These are phyloP conservation scores for Athelia sp. DNA, from an alignment of 1,284 basidiomycete genomes.

Conservation along the genomic window DNA sequence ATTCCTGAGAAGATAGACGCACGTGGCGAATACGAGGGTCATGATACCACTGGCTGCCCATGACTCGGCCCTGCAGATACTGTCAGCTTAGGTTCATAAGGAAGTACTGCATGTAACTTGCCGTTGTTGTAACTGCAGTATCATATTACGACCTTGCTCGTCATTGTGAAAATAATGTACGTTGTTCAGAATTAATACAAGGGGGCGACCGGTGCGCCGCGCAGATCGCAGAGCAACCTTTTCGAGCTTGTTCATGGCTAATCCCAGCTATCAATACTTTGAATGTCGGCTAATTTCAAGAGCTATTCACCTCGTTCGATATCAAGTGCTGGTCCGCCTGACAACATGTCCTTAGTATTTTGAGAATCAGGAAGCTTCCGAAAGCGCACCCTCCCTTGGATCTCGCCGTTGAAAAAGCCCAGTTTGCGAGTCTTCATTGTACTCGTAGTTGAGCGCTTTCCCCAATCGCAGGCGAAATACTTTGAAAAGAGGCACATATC, in stretches of 20 bases:
- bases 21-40: slow-evolving; percentile 78
- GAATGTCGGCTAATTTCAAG: not conserved
- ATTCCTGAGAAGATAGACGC: slow-evolving; percentile 20
- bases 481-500: slow-evolving; percentile 19
- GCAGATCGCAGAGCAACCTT: slow-evolving; percentile 75
- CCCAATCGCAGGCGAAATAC: slow-evolving; percentile 81
- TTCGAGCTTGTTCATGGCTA: slow-evolving; percentile 79
- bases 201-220: slow-evolving; percentile 52
- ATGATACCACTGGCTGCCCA: slow-evolving; percentile 80
- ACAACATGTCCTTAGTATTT: not conserved
- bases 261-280: slow-evolving; percentile 2
- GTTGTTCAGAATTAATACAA: slow-evolving; percentile 77
- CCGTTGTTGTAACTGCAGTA: slow-evolving; percentile 79
- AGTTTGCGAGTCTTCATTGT: slow-evolving; percentile 76
- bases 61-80: slow-evolving; percentile 50
- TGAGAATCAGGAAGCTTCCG: slow-evolving; percentile 4
- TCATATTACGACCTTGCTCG: slow-evolving; percentile 70
- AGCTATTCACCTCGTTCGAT: slow-evolving; percentile 64
- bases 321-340: slow-evolving; percentile 74
- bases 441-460: slow-evolving; percentile 76
- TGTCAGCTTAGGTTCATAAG: not conserved
- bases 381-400: slow-evolving; percentile 62
- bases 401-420: slow-evolving; percentile 78
- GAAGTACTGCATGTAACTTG: not conserved
- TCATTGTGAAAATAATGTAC: slow-evolving; percentile 79